Conservation (phyloP, 371 early-diverging fungal genomes). For the Haplosporangium sp. region DNA sequence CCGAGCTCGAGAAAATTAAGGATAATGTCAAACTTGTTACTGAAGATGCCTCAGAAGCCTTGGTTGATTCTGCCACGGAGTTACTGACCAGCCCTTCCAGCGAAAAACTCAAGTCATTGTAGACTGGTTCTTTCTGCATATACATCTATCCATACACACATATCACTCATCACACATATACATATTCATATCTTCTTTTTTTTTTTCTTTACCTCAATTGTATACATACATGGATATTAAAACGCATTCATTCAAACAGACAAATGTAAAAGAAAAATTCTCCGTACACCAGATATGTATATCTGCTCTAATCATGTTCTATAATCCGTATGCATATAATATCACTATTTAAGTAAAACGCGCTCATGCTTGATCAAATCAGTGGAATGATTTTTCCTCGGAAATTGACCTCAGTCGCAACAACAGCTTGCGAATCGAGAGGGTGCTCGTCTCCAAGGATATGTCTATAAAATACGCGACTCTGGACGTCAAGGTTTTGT, state of each 20-base stretch:
- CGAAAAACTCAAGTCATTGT: constrained; percentile 32
- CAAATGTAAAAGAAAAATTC: not conserved
- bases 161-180: not conserved
- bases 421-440: too few relatives aligned
- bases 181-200: not conserved
- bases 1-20: constrained; percentile 32
- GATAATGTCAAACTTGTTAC: constrained; percentile 20
- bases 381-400: constrained; percentile 11
- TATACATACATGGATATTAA: not conserved
- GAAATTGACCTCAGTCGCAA: constrained; percentile 16
- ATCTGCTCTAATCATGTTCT: too few relatives aligned
- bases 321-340: too few relatives aligned
- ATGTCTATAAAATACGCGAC: too few relatives aligned
- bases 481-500: too few relatives aligned
- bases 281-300: too few relatives aligned
- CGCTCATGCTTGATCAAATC: not conserved
- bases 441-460: too few relatives aligned
- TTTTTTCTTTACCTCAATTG: not conserved
- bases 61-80: constrained; percentile 30
- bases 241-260: not conserved
- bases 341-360: not conserved
- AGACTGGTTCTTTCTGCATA: constrained; percentile 1
- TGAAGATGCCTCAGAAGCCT: constrained; percentile 25
- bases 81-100: constrained; percentile 14
- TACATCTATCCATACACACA: not conserved